Base-by-base conservation (phyloP, 306 rosid genomes). In the Castanea crenata region DNA sequence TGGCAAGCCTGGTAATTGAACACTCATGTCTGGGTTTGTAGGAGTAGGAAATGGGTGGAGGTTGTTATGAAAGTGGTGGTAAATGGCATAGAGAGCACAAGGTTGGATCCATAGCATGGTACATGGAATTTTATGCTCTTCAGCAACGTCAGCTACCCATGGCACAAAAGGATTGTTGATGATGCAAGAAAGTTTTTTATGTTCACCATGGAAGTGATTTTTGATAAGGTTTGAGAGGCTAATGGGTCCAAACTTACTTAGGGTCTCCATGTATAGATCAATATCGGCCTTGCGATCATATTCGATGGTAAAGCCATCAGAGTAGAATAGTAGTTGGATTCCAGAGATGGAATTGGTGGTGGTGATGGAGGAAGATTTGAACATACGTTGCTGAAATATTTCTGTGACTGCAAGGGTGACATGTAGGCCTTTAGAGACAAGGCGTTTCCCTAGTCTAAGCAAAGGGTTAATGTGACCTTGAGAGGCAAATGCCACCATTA, bases 81-180 rank as follows among this genome's bases (percentile, higher is more conserved):
- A 88, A 1, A 85, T 83, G 59, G 88, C 76, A 32, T 46, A 85
- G 62, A 88, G 89, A 31, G 88, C 82, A 20, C 86, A 85, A 6
- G 91, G 91, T 59, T 88, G 91, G 23, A 88, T 88, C 91, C 91
- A 88, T 12, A 86, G 88, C 63, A 89, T 85, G 7, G 88, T 86
- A 19, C 88, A 85, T 1, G 91, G 91, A 77, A 88, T 83, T 5
- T 69, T 55, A 61, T 6, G 44, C 68, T 79, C 81, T 2, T 55
- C 78, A 1, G 89, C 89, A 1, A 86, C 76, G 15, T 88, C 85
- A 9, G 89, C 73, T 1, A 81, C 91, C 91, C 91, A 88, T 0
- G 88, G 86, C 6, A 88, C 86, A 79, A 88, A 88, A 20, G 89
- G 86, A 71, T 85, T 88, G 71, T 86, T 83, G 32, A 88, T 81